Evolutionary conservation across 1,284 basidiomycete species (phyloP).

Genomic region (Boletellus deceptivus): DNA sequence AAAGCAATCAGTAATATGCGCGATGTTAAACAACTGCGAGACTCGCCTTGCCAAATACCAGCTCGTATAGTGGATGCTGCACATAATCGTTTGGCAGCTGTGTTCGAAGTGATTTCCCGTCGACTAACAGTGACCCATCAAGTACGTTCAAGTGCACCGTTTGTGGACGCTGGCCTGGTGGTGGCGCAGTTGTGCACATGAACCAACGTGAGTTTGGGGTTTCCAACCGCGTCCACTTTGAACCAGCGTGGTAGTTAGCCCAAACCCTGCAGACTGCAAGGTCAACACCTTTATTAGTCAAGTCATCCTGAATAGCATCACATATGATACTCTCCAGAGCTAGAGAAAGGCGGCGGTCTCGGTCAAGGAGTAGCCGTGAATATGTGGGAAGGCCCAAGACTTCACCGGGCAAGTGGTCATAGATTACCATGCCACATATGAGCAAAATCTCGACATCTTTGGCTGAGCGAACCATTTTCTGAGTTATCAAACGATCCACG

Average conservation of each 20-base stretch:
- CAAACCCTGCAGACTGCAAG: neutral
- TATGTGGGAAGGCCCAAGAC: neutral
- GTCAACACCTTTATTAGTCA: neutral
- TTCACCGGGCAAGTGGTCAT: neutral
- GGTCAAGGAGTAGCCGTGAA: neutral
- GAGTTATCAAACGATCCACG: conserved; percentile 31
- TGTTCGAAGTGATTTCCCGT: neutral
- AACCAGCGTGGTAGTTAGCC: neutral
- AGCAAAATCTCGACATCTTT: conserved; percentile 34
- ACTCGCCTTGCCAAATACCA: neutral
- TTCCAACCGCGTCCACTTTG: neutral
- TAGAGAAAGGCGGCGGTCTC: conserved; percentile 13
- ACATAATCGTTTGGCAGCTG: neutral
- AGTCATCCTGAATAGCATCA: neutral
- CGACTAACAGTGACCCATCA: neutral
- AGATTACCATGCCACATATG: conserved; percentile 33
- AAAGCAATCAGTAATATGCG: neutral
- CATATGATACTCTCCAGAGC: neutral
- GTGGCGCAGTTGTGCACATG: neutral
- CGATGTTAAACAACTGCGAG: neutral
- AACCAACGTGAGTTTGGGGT: neutral
- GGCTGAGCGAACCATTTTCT: conserved; percentile 17
- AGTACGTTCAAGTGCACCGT: neutral
- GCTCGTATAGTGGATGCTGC: neutral
- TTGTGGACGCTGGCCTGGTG: neutral